Base-by-base conservation (phyloP, 108 stramenopile species). In the Skeletonema grethae region DNA sequence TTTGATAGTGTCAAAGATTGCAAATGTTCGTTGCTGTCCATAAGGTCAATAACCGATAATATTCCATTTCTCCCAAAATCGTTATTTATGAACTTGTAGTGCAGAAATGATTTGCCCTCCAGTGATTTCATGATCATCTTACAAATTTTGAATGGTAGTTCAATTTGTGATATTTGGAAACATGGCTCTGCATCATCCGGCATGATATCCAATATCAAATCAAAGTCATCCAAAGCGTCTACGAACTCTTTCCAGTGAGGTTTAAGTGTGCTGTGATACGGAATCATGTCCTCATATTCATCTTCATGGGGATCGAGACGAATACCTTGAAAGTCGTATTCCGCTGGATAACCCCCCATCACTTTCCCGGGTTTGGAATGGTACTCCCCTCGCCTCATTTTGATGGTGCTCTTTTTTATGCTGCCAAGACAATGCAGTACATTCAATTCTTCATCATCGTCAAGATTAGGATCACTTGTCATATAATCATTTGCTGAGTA, bases 321-420 rank as follows among this genome's bases (percentile, higher is more conserved):
- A 53, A 53, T 2, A 22, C 50, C 50, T 7, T 53, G 50, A 53
- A 53, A 53, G 22, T 53, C 50, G 5, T 5, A 18, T 48, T 16
- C 10, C 16, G 16, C 16, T 48, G 46, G 25, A 28, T 28, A 28
- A 28, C 25, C 25, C 25, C 25, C 25, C 25, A 7, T 34, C 34
- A 7, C 34, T 34, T 6, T 34, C 34, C 7, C 7, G 8, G 34
- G 32, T 7, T n/a, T 15, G 50, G 8, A 1, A 7, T 53, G 50
- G 9, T 53, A 53, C 4, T 53, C 50, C 18, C 50, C 50, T 22
- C 50, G 5, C 50, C 50, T 53, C 50, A 53, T 53, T 53, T 53
- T 53, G 22, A 53, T 24, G 20, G 50, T 53, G 22, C 50, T 18
- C 2, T 20, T 22, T 22, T 53, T 53, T 24, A 53, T 20, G 20